These are phyloP conservation scores for Saccharomyces hybrid DNA, from an alignment of 1,139 yeast species.

Conservation along the genomic window DNA sequence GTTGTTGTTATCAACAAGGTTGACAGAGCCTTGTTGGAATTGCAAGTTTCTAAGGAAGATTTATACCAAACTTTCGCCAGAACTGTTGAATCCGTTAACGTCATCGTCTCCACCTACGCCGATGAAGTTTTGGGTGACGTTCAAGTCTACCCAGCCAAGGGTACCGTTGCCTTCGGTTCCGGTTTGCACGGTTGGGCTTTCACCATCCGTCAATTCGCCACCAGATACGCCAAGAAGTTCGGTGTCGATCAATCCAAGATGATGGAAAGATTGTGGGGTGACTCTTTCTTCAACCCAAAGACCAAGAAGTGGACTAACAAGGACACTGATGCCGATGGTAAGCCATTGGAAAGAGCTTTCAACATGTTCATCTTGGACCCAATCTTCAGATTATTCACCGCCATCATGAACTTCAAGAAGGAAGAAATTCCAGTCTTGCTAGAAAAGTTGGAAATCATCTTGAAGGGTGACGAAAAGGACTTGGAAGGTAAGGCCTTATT, in stretches of 20 bases:
- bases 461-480: slow-evolving; percentile 89
- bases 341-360: slow-evolving; percentile 97
- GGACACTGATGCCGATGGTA: slow-evolving; percentile 93
- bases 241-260: slow-evolving; percentile 98
- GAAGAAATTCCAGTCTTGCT: slow-evolving; percentile 86
- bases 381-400: slow-evolving; percentile 92
- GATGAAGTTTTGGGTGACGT: slow-evolving; percentile 90
- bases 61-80: slow-evolving; percentile 97
- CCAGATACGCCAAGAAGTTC: slow-evolving; percentile 97
- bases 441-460: slow-evolving; percentile 80
- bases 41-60: slow-evolving; percentile 98
- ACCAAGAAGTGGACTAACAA: slow-evolving; percentile 99
- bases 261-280: slow-evolving; percentile 99
- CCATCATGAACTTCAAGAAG: slow-evolving; percentile 96
- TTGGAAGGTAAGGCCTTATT: slow-evolving; percentile 97
- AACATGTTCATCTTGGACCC: slow-evolving; percentile 99
- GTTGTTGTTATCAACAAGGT: slow-evolving; percentile 98
- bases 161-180: slow-evolving; percentile 99
- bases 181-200: slow-evolving; percentile 99
- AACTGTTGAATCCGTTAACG: slow-evolving; percentile 99
- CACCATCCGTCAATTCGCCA: slow-evolving; percentile 98
- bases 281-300: slow-evolving; percentile 99
- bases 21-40: slow-evolving; percentile 98
- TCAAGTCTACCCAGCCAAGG: slow-evolving; percentile 97
- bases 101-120: slow-evolving; percentile 90